Conservation (phyloP, 345 rosid genomes). For the Trapa bicornis region DNA sequence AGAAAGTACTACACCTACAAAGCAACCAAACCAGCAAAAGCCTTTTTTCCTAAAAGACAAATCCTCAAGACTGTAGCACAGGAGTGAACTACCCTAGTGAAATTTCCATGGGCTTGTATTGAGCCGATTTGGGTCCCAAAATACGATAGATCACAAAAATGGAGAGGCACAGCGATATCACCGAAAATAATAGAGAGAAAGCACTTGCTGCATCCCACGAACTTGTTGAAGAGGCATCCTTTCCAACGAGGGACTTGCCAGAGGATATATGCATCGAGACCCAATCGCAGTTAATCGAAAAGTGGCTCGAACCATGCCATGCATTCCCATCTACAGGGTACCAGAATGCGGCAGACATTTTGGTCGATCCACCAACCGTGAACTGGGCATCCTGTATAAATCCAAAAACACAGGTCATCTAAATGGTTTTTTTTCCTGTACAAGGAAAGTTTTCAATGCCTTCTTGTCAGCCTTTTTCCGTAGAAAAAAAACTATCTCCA, state of each 20-base stretch:
- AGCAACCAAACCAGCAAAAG: not conserved
- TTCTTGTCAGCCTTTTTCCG: no score
- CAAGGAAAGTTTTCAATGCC: no score
- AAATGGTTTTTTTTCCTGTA: not conserved
- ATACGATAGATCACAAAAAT: slow-evolving; percentile 50
- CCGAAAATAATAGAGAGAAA: slow-evolving; percentile 52
- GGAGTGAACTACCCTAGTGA: not conserved
- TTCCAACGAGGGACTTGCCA: slow-evolving; percentile 22
- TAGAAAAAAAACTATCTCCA: not conserved
- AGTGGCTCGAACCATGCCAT: slow-evolving; percentile 89
- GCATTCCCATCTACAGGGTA: slow-evolving; percentile 64
- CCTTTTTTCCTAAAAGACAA: not conserved
- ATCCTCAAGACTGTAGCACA: not conserved
- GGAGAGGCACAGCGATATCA: slow-evolving; percentile 44
- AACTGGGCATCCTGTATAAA: slow-evolving; percentile 79
- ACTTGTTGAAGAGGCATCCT: slow-evolving; percentile 22
- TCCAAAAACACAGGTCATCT: not conserved
- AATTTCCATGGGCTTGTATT: slow-evolving; percentile 35
- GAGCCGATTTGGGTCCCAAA: slow-evolving; percentile 18
- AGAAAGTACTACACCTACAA: no score
- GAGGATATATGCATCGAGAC: slow-evolving; percentile 46
- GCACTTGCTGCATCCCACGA: slow-evolving; percentile 42
- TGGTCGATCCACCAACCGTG: slow-evolving; percentile 50
- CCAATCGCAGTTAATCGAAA: slow-evolving; percentile 77
- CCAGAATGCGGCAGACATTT: slow-evolving; percentile 90